These are phyloP conservation scores for Litsea cubeba DNA, from an alignment of 164 flowering plant genomes.

Conservation along the genomic window DNA sequence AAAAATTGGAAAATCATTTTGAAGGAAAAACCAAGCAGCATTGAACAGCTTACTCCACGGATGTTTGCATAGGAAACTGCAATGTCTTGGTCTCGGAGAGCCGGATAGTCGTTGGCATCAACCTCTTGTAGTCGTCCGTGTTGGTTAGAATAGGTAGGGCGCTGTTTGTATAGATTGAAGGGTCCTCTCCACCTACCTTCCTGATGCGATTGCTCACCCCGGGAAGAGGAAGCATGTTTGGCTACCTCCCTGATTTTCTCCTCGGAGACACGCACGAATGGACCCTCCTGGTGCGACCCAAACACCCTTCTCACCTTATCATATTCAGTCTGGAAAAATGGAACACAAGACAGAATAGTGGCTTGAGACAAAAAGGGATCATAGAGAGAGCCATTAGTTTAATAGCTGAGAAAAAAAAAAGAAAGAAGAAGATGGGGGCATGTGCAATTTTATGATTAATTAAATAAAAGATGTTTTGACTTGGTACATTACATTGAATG, in stretches of 20 bases:
- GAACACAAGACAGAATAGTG: neutral
- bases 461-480: neutral
- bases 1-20: too few species aligned
- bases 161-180: conserved; percentile 27
- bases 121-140: conserved; percentile 34
- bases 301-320: conserved; percentile 30
- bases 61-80: conserved; percentile 31
- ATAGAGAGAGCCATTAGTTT: too few species aligned
- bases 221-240: conserved; percentile 15
- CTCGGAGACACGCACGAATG: conserved; percentile 27
- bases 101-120: conserved; percentile 17
- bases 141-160: conserved; percentile 26
- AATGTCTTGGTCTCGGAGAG: conserved; percentile 31
- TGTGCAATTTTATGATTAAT: too few species aligned
- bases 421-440: too few species aligned
- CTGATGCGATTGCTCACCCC: conserved; percentile 26
- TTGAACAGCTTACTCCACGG: conserved; percentile 20
- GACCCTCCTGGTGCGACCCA: conserved; percentile 26
- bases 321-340: conserved; percentile 23
- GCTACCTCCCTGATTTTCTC: conserved; percentile 38
- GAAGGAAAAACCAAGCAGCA: neutral
- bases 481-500: conserved; percentile 41
- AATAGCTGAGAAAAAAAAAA: too few species aligned
- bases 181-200: conserved; percentile 16
- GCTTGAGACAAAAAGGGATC: neutral